Percentiles rank a stretch among this genome's conserved stretches.
Conservation (phyloP, 352 stramenopile species). For the Thraustochytrium striatum region DNA sequence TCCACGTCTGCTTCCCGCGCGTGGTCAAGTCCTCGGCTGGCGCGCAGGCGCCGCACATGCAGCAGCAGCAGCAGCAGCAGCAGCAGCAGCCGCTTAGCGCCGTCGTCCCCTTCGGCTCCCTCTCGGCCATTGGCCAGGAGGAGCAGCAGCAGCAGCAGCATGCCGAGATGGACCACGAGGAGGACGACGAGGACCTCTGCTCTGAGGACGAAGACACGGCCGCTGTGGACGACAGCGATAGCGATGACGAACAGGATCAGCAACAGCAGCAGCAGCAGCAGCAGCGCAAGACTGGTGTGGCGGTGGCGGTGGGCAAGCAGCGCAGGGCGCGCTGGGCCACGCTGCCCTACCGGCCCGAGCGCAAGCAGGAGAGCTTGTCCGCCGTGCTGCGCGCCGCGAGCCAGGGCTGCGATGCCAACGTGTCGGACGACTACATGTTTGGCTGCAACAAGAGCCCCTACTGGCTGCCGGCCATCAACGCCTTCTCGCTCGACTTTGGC, state of each 20-base stretch:
- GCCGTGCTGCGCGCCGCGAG: background rate
- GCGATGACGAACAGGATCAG: background rate
- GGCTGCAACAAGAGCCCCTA: constrained; percentile 40
- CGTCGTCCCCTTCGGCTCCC: no score
- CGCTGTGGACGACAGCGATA: background rate
- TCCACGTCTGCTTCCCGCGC: constrained; percentile 44
- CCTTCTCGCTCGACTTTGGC: constrained; percentile 47
- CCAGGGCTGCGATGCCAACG: background rate
- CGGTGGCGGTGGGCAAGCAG: no score
- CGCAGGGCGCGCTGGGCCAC: background rate
- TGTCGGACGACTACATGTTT: constrained; percentile 52
- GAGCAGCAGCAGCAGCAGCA: background rate
- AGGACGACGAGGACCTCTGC: background rate
- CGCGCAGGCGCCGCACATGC: no score
- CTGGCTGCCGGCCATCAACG: constrained; percentile 39
- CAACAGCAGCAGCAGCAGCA: no score
- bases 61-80: background rate
- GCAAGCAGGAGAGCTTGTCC: background rate
- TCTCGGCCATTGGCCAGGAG: no score
- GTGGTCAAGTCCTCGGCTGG: background rate
- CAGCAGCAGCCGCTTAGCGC: background rate
- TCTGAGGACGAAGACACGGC: background rate
- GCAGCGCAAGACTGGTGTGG: no score
- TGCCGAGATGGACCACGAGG: background rate
- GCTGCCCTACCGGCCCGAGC: background rate